A percentile compares a stretch with the other conserved stretches of the same genome.
These are phyloP conservation scores for Houttuynia cordata DNA, from an alignment of 164 flowering plant genomes.

Conservation along the genomic window DNA sequence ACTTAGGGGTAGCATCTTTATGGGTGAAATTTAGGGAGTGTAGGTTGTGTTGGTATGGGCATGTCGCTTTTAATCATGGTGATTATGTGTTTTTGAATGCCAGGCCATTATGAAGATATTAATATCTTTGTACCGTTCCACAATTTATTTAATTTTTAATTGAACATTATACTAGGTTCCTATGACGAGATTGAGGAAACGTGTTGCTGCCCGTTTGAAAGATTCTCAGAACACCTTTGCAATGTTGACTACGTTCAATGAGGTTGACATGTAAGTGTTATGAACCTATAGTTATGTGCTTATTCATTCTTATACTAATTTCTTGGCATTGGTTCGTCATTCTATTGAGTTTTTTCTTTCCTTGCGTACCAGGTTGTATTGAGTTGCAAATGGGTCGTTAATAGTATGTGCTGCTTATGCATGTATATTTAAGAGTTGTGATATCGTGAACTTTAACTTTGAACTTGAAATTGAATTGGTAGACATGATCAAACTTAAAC, in stretches of 20 bases:
- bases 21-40: too few relatives aligned
- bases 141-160: too few relatives aligned
- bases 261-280: constrained; percentile 14
- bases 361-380: background rate
- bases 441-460: too few relatives aligned
- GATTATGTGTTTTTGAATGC: too few relatives aligned
- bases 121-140: background rate
- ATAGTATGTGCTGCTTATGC: background rate
- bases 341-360: too few relatives aligned
- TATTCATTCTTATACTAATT: too few relatives aligned
- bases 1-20: too few relatives aligned
- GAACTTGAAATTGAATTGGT: background rate
- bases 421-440: too few relatives aligned
- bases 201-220: constrained; percentile 17
- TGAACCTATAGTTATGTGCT: background rate
- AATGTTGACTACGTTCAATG: constrained; percentile 15
- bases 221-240: constrained; percentile 17
- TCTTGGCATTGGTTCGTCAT: background rate
- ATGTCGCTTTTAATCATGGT: too few relatives aligned
- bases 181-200: constrained; percentile 16
- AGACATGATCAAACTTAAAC: too few relatives aligned
- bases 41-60: too few relatives aligned
- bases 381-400: background rate
- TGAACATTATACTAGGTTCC: constrained; percentile 8
- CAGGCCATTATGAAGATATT: too few relatives aligned